Percentiles rank a stretch among this genome's conserved stretches.
Conservation (phyloP, 202 grass and related monocot genomes). For the Panicum virgatum region DNA sequence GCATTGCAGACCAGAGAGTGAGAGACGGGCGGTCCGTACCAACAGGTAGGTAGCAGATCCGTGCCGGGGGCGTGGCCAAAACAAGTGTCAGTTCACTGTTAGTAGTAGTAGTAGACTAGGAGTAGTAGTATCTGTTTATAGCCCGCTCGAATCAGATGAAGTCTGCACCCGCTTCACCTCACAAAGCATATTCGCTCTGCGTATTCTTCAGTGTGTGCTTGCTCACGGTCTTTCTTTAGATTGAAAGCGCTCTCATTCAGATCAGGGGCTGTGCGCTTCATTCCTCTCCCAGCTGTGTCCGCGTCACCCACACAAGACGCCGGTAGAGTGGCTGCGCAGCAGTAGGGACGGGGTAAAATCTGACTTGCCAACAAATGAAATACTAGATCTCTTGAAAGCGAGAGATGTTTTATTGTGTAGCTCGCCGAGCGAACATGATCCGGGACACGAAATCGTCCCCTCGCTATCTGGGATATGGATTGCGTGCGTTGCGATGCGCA, state of each 20-base stretch:
- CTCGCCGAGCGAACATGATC: background rate
- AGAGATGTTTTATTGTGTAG: slow-evolving; percentile 28
- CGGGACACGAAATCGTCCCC: background rate
- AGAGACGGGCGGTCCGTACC: background rate
- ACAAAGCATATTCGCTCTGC: background rate
- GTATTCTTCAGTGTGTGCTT: background rate
- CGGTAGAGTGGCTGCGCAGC: no score
- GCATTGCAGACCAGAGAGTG: background rate
- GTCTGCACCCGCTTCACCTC: no score
- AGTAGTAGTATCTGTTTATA: no score
- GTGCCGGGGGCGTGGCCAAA: background rate
- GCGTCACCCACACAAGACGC: background rate
- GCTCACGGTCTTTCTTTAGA: background rate
- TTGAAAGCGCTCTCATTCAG: background rate
- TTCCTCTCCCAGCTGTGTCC: background rate
- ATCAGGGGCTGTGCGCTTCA: background rate
- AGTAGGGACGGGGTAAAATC: background rate
- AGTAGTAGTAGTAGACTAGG: no score
- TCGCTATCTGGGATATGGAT: background rate
- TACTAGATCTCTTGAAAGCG: slow-evolving; percentile 20
- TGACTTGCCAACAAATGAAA: slow-evolving; percentile 13
- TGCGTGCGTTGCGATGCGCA: background rate
- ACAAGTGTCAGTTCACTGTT: no score
- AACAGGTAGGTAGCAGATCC: background rate
- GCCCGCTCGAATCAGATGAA: background rate